Conservation (phyloP, 2,329 filamentous ascomycete genomes). For the Thelonectria olida region DNA sequence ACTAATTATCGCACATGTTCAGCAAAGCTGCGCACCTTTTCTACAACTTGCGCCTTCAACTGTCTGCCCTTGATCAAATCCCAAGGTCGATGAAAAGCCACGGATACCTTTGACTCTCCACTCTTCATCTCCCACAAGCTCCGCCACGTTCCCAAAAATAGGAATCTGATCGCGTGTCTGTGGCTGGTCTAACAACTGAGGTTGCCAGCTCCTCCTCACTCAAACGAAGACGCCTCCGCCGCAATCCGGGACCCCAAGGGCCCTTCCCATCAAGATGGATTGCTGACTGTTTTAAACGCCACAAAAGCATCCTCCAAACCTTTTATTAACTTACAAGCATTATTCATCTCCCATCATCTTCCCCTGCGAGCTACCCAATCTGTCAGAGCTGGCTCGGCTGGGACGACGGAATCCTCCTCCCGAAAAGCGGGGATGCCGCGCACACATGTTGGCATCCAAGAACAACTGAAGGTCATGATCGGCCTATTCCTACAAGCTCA, state of each 20-base stretch:
- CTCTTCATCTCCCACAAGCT: slow-evolving; percentile 17
- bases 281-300: neutral
- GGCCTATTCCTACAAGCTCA: neutral
- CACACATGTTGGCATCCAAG: neutral
- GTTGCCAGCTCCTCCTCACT: slow-evolving; percentile 12
- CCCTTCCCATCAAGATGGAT: neutral
- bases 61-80: too few relatives aligned
- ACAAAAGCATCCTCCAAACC: neutral
- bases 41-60: too few relatives aligned
- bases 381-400: too few relatives aligned
- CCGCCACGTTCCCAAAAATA: slow-evolving; percentile 35
- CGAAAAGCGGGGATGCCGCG: neutral
- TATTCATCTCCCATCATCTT: neutral
- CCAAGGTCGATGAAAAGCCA: neutral
- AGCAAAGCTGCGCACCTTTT: too few relatives aligned
- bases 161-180: slow-evolving; percentile 35
- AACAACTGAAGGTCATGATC: neutral
- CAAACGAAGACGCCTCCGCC: neutral
- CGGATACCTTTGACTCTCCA: slow-evolving; percentile 13
- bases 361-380: too few relatives aligned
- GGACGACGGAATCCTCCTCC: neutral
- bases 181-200: neutral
- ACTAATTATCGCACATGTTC: too few relatives aligned
- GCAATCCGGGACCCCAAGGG: neutral
- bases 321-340: neutral